Percentiles rank a stretch among this genome's conserved stretches.
phyloP scores from a whole-genome alignment of 371 early-diverging fungal genomes.

The Mortierella sp. region DNA sequence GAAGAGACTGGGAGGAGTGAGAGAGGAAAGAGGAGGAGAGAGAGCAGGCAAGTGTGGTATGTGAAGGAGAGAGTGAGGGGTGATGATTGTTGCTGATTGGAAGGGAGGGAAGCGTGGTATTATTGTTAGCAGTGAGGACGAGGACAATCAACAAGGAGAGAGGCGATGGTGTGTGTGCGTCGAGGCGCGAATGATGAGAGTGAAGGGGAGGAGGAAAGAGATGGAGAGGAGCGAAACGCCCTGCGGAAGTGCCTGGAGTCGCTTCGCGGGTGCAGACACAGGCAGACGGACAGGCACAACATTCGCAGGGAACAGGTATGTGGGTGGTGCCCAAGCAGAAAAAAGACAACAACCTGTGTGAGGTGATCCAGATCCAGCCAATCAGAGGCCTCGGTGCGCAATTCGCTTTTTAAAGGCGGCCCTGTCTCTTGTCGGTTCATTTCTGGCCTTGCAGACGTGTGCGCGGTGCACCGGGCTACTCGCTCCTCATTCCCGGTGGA shows the following conservation, averaged over 20 bases:
- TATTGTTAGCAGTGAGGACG: background rate
- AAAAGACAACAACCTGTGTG: conserved; percentile 2
- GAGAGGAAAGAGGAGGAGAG: background rate
- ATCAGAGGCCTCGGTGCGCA: conserved; percentile 25
- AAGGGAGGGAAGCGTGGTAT: background rate
- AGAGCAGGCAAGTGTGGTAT: background rate
- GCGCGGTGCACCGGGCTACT: no score
- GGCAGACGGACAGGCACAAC: no score
- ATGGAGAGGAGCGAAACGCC: conserved; percentile 14
- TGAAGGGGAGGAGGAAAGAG: background rate
- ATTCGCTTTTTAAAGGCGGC: background rate
- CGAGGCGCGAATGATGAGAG: background rate
- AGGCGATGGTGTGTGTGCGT: background rate
- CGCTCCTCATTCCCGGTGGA: no score
- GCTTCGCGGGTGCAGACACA: no score
- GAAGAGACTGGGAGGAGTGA: background rate
- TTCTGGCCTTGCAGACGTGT: background rate
- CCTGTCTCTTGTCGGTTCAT: no score
- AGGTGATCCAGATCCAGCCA: conserved; percentile 46
- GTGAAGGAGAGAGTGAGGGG: background rate
- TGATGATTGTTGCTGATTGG: background rate
- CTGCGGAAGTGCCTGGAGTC: background rate
- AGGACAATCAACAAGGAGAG: background rate
- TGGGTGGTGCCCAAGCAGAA: background rate
- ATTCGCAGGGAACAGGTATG: background rate